A percentile compares a stretch with the other conserved stretches of the same genome.
These are phyloP conservation scores for Chrysochromulina tobinii DNA, from an alignment of 78 protist species.

Conservation along the genomic window DNA sequence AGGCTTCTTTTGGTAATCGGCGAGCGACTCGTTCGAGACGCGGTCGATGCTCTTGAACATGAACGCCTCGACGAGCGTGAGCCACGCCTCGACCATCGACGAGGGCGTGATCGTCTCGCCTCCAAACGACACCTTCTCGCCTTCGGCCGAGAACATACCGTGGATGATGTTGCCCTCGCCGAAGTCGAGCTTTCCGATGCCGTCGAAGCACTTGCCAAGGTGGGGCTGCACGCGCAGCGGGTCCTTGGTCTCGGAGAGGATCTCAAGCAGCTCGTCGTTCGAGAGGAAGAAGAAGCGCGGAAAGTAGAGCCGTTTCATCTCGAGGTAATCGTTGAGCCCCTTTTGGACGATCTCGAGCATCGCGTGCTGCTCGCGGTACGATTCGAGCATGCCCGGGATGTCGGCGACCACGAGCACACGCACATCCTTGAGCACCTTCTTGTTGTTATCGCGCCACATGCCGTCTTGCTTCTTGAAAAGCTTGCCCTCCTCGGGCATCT, in stretches of 20 bases:
- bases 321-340: constrained; percentile 70
- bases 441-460: constrained; percentile 57
- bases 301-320: constrained; percentile 72
- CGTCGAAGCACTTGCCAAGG: constrained; percentile 83
- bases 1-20: not conserved
- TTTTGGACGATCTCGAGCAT: constrained; percentile 68
- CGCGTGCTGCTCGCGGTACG: constrained; percentile 48
- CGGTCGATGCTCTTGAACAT: constrained; percentile 14
- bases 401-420: constrained; percentile 40
- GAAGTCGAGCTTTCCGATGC: constrained; percentile 63
- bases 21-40: not conserved
- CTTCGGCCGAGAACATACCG: constrained; percentile 61
- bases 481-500: constrained; percentile 70
- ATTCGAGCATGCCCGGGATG: constrained; percentile 42
- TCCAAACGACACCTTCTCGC: constrained; percentile 52
- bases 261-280: constrained; percentile 80
- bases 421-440: constrained; percentile 31
- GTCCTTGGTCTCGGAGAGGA: constrained; percentile 72
- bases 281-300: constrained; percentile 82
- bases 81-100: constrained; percentile 77
- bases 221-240: constrained; percentile 80
- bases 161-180: constrained; percentile 29
- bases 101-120: not conserved
- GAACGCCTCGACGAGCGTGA: constrained; percentile 46
- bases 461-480: constrained; percentile 62